phyloP scores from a whole-genome alignment of 257 asterid genomes.

The Ehretia macrophylla region DNA sequence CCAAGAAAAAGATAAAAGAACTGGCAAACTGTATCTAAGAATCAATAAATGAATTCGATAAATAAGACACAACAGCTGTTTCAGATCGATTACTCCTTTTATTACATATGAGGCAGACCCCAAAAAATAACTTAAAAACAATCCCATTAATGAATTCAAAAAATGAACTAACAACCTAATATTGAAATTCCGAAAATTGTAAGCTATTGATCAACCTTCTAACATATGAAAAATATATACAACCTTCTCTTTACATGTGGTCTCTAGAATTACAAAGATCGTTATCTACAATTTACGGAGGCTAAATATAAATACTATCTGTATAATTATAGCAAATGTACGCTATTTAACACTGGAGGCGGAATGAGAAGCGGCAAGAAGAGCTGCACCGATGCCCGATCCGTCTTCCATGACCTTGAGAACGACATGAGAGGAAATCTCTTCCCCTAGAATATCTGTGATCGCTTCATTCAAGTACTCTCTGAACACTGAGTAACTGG shows the following conservation, averaged over 20 bases:
- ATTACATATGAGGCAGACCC: no score
- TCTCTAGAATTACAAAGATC: neutral
- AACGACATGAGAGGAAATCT: slow-evolving; percentile 48
- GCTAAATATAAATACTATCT: slow-evolving; percentile 25
- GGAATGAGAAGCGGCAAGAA: slow-evolving; percentile 75
- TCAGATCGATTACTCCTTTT: no score
- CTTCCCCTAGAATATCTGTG: slow-evolving; percentile 63
- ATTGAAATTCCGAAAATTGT: neutral
- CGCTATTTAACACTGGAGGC: slow-evolving; percentile 28
- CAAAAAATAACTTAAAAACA: no score
- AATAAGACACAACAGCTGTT: no score
- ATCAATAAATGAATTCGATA: no score
- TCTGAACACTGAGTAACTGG: slow-evolving; percentile 62
- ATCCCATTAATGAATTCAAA: neutral
- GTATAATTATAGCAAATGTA: slow-evolving; percentile 39
- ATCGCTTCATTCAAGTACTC: slow-evolving; percentile 76
- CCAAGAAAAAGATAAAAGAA: no score
- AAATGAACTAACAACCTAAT: neutral
- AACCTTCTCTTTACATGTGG: neutral
- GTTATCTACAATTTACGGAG: slow-evolving; percentile 37
- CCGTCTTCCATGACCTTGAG: slow-evolving; percentile 68
- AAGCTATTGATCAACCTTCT: neutral
- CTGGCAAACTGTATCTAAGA: no score
- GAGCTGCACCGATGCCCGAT: slow-evolving; percentile 83
- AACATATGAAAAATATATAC: neutral